Percentiles rank a stretch among this genome's conserved stretches.
Conservation (phyloP, 345 rosid species). For the Eutrema yunnanense region DNA sequence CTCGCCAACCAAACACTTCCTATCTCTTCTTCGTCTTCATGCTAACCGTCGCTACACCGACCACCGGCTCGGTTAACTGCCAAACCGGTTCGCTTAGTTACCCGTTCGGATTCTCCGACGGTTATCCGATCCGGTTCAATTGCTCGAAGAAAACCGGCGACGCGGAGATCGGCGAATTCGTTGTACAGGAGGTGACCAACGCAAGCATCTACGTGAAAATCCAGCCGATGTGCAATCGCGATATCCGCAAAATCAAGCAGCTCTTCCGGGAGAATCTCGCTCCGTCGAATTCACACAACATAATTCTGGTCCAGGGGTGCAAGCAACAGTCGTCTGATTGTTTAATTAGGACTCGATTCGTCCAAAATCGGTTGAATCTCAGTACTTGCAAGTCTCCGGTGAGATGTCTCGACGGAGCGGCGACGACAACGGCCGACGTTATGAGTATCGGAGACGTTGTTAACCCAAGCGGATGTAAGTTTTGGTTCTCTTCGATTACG, state of each 20-base stretch:
- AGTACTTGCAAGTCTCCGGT: not conserved
- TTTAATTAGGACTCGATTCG: not conserved
- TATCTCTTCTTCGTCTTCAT: not conserved
- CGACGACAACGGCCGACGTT: not conserved
- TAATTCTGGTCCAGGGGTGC: not conserved
- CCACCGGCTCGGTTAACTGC: slow-evolving; percentile 25
- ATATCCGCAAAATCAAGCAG: not conserved
- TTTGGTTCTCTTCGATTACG: not conserved
- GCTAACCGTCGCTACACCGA: not conserved
- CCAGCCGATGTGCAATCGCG: slow-evolving; percentile 6
- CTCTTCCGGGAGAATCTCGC: not conserved
- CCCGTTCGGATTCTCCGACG: slow-evolving; percentile 65
- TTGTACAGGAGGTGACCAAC: not conserved
- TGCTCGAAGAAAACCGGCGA: not conserved
- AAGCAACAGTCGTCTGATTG: not conserved
- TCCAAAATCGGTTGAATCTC: not conserved
- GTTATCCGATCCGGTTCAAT: slow-evolving; percentile 35
- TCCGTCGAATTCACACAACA: not conserved
- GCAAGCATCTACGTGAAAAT: not conserved
- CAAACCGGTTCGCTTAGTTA: slow-evolving; percentile 18
- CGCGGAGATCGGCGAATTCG: not conserved
- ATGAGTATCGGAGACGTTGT: not conserved
- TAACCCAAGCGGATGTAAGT: not conserved
- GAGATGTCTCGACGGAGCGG: not conserved
- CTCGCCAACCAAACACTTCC: not conserved